Evolutionary conservation across 805 yeast species (phyloP), one percentile per base, ranked within the genome.

Genomic region (Torulaspora quercuum): DNA sequence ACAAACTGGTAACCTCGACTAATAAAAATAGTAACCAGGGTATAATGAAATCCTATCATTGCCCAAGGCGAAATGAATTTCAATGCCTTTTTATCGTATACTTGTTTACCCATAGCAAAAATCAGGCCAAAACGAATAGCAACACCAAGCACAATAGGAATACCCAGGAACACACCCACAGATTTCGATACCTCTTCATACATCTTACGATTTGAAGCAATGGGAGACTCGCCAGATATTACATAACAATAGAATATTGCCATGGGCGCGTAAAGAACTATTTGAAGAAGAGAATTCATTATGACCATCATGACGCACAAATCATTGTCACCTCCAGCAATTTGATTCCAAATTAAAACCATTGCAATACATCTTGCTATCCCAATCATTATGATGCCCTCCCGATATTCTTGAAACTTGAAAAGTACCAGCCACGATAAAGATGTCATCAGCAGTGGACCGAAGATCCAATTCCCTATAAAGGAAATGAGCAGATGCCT

Each of bases 311-410:
- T 47, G 3, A 75, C 77, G 54, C 82, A 76, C 27, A 73, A 52
- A 25, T 64, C 64, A 29, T 58, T 55, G 48, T 75, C 77, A 5
- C 81, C 81, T 6, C 58, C 67, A 2, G 80, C 75, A 11, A 76
- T 59, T 19, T 71, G 68, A 48, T 71, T 76, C 82, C 81, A 76
- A 17, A 76, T 52, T 33, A 76, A 55, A 1, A 75, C 82, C 81
- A 76, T 76, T 14, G 81, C 82, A 44, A 76, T 75, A 50, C 82
- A 76, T 40, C 81, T 57, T 5, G 79, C 81, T 22, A 73, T 39
- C 1, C 82, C 82, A 29, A 76, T 72, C 72, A 76, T 68, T 19
- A 76, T 73, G n/a, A 76, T 64, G 1, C 81, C 81, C 25, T 57
- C 61, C 26, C 81, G 57, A 38, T 70, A 72, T 37, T 73, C 81